Conservation (phyloP, 805 yeast genomes). For the Schizosaccharomyces cryophilus region DNA sequence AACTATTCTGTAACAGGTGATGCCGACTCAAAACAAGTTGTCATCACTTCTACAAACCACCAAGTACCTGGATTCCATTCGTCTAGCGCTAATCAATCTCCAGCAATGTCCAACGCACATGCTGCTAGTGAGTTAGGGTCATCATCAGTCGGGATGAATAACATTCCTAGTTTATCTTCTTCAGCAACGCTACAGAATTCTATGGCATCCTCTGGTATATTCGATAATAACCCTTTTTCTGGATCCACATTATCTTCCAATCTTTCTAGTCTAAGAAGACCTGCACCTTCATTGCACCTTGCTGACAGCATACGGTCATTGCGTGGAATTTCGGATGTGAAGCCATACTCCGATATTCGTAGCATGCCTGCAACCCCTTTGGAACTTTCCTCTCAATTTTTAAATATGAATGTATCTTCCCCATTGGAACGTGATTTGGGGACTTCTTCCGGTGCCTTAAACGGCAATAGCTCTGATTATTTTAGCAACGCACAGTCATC, state of each 20-base stretch:
- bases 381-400: not conserved
- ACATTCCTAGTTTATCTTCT: not conserved
- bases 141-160: not conserved
- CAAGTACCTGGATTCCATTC: not conserved
- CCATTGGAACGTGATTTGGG: not conserved
- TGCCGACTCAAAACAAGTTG: not conserved
- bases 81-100: not conserved
- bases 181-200: not conserved
- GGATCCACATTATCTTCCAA: not conserved
- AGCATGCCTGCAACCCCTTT: not conserved
- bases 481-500: not conserved
- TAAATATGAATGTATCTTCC: not conserved
- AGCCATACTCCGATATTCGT: not conserved
- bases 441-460: not conserved
- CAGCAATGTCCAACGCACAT: not conserved
- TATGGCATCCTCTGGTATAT: not conserved
- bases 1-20: not conserved
- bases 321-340: not conserved
- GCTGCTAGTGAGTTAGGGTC: not conserved
- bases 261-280: not conserved
- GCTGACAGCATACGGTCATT: not conserved
- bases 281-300: not conserved
- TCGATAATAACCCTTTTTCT: not conserved
- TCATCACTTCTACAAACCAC: not conserved
- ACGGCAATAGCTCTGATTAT: not conserved